phyloP scores from a whole-genome alignment of 805 yeast species.

The Saccharomycopsis schoenii region DNA sequence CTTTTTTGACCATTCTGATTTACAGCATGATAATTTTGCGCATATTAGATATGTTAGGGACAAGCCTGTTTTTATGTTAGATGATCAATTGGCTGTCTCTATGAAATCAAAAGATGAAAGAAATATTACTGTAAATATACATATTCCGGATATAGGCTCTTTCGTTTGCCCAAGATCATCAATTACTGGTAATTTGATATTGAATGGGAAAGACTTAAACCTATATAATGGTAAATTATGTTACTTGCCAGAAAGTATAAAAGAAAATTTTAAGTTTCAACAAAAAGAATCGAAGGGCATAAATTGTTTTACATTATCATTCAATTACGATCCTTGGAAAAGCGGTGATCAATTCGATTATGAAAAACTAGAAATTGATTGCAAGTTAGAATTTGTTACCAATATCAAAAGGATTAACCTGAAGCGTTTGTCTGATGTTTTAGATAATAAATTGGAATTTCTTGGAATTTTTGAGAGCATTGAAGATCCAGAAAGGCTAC shows the following conservation, averaged over 20 bases:
- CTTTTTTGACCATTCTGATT: neutral
- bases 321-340: conserved; percentile 20
- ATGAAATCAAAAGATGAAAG: conserved; percentile 29
- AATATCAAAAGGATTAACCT: conserved; percentile 6
- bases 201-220: conserved; percentile 9
- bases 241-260: conserved; percentile 20
- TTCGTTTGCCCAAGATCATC: conserved; percentile 26
- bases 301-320: conserved; percentile 20
- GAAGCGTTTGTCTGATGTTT: conserved; percentile 4
- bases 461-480: conserved; percentile 20
- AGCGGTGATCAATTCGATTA: conserved; percentile 13
- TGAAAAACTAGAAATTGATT: conserved; percentile 4
- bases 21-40: conserved; percentile 13
- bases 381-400: conserved; percentile 15
- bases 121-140: conserved; percentile 29
- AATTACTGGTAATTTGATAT: conserved; percentile 18
- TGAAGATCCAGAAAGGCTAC: neutral
- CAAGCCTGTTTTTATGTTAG: conserved; percentile 11
- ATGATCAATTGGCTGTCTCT: conserved; percentile 26
- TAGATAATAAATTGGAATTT: conserved; percentile 8
- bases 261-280: conserved; percentile 5
- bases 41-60: conserved; percentile 9
- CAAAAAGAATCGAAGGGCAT: neutral
- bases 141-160: conserved; percentile 34
- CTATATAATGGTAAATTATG: conserved; percentile 17